Conservation (phyloP, 2,329 filamentous ascomycete genomes). For the Talaromyces sp. region DNA sequence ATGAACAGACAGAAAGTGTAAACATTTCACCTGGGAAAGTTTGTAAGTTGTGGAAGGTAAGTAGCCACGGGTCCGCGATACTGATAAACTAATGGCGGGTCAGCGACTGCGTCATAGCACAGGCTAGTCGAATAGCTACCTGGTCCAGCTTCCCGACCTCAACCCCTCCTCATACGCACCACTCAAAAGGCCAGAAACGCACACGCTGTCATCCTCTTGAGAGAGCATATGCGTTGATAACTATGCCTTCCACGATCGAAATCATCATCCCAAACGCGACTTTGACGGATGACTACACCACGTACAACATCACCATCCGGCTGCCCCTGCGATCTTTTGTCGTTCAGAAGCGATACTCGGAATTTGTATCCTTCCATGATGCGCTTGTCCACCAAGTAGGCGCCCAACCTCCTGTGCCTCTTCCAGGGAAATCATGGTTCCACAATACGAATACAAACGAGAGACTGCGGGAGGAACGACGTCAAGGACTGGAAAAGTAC, state of each 20-base stretch:
- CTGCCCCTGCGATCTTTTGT: conserved; percentile 56
- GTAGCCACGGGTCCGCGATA: not conserved
- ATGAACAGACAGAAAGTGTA: not conserved
- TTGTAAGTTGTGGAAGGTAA: not conserved
- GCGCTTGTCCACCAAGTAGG: conserved; percentile 47
- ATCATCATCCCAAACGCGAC: conserved; percentile 47
- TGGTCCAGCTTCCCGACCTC: not conserved
- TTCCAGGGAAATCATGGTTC: conserved; percentile 59
- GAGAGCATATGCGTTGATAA: not conserved
- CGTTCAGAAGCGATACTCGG: conserved; percentile 59
- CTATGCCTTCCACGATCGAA: conserved; percentile 40
- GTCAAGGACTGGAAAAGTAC: conserved; percentile 53
- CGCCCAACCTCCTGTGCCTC: conserved; percentile 46
- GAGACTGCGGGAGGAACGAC: conserved; percentile 52
- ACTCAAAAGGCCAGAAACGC: not conserved
- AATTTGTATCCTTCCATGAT: conserved; percentile 54
- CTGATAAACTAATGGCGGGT: not conserved
- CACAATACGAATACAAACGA: conserved; percentile 52
- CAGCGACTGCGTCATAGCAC: not conserved
- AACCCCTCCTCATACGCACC: not conserved
- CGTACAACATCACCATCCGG: conserved; percentile 58
- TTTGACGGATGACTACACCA: conserved; percentile 47
- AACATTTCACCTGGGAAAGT: not conserved
- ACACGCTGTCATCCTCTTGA: not conserved
- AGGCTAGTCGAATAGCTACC: not conserved